Conservation (phyloP, 257 asterid species). For the Agastache rugosa region DNA sequence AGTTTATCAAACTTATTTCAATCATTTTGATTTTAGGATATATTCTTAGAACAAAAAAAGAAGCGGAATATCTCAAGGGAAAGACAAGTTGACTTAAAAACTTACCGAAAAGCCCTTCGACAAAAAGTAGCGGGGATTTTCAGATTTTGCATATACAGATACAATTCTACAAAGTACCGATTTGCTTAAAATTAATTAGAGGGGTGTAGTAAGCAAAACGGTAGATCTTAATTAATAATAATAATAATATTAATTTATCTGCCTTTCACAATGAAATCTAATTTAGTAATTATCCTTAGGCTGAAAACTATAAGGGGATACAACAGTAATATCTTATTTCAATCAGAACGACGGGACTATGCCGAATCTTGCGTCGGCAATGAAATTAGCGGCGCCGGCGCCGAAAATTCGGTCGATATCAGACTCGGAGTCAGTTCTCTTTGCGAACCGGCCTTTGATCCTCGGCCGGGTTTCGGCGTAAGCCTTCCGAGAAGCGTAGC, state of each 20-base stretch:
- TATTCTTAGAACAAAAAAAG: neutral
- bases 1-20: neutral
- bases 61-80: neutral
- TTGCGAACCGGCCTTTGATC: slow-evolving; percentile 85
- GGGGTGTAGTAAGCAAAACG: neutral
- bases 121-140: slow-evolving; percentile 43
- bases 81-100: slow-evolving; percentile 28
- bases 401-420: slow-evolving; percentile 55
- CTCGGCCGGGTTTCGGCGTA: slow-evolving; percentile 91
- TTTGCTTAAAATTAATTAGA: slow-evolving; percentile 29
- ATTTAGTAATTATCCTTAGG: neutral
- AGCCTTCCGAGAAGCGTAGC: slow-evolving; percentile 90
- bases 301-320: slow-evolving; percentile 28
- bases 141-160: slow-evolving; percentile 29
- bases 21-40: neutral
- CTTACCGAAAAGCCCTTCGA: slow-evolving; percentile 36
- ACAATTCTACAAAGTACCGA: neutral
- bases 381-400: slow-evolving; percentile 42
- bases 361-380: slow-evolving; percentile 53
- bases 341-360: slow-evolving; percentile 60
- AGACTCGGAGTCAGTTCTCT: slow-evolving; percentile 55
- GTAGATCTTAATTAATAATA: neutral
- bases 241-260: slow-evolving; percentile 15
- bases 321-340: slow-evolving; percentile 16
- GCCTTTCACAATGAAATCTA: slow-evolving; percentile 27